Evolutionary conservation across 2,329 filamentous ascomycete genomes (phyloP), one percentile per base, ranked within the genome.

Genomic region (Chaetomium strumarium): DNA sequence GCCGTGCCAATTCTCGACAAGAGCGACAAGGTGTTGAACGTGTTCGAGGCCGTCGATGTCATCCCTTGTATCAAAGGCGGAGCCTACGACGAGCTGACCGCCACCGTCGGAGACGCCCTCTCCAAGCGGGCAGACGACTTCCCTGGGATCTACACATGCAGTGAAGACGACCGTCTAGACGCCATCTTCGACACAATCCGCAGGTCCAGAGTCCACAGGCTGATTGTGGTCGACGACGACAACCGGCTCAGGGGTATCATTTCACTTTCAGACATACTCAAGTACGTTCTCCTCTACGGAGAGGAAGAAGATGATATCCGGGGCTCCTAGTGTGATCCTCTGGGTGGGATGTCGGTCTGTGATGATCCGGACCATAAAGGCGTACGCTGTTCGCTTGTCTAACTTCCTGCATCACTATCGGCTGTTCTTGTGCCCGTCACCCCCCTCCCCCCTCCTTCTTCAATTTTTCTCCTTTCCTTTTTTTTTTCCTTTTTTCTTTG

Each of bases 11-110:
- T 99, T 52, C 74, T 99, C 51, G 93, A 97, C 64, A 79, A 80
- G 45, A 82, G 90, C 36, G 76, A 79, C 63, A 74, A 81, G 69
- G 83, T 99, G 0, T 81, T 97, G 58, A 99, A 99, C 65, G 90
- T 97, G 11, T 99, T 99, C 64, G 95, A 99, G 72, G 89, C 93
- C 1, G 91, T 99, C 46, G 93, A 99, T 70, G 91, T 99, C 55
- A 96, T 99, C 61, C 86, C 91, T 0, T 84, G 96, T 63, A 95
- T 99, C 71, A 95, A 95, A 70, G 90, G 90, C 19, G 90, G 91
- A 17, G 84, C 84, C 34, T 97, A 97, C 65, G 93, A 97, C 59
- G 92, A 96, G 60, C 76, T 99, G 52, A 84, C 86, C 55, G 81
- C 90, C 17, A 88, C 81, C 7, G 88, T 97, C 5, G 93, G 92